Conservation (phyloP, 306 rosid species). For the Rosa persica region DNA sequence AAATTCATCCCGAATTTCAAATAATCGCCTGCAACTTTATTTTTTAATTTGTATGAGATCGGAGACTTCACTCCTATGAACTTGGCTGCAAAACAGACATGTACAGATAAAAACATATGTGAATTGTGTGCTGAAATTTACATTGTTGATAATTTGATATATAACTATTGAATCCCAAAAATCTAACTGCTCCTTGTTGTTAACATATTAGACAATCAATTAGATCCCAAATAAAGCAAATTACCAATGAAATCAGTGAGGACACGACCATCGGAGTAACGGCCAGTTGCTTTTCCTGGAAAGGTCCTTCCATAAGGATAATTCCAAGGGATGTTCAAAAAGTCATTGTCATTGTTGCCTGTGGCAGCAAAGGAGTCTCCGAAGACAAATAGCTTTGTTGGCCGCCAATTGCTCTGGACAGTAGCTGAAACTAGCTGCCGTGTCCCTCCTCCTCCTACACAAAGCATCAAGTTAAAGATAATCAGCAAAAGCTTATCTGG, state of each 20-base stretch:
- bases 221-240: too few relatives aligned
- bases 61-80: conserved; percentile 11
- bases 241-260: conserved; percentile 30
- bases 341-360: neutral
- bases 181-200: too few relatives aligned
- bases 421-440: neutral
- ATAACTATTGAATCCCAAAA: too few relatives aligned
- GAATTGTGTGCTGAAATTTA: neutral
- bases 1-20: conserved; percentile 6
- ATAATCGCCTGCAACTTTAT: neutral
- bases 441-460: neutral
- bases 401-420: neutral
- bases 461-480: neutral
- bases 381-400: conserved; percentile 22
- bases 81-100: neutral
- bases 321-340: neutral
- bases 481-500: neutral
- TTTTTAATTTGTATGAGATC: neutral
- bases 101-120: neutral
- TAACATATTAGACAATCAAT: too few relatives aligned
- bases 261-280: conserved; percentile 31
- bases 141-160: too few relatives aligned
- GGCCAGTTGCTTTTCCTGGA: conserved; percentile 24
- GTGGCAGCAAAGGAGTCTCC: conserved; percentile 33
- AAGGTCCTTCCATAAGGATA: conserved; percentile 29